These are phyloP conservation scores for Cadophora sp. DNA, from an alignment of 2,329 filamentous ascomycete species.

Conservation along the genomic window DNA sequence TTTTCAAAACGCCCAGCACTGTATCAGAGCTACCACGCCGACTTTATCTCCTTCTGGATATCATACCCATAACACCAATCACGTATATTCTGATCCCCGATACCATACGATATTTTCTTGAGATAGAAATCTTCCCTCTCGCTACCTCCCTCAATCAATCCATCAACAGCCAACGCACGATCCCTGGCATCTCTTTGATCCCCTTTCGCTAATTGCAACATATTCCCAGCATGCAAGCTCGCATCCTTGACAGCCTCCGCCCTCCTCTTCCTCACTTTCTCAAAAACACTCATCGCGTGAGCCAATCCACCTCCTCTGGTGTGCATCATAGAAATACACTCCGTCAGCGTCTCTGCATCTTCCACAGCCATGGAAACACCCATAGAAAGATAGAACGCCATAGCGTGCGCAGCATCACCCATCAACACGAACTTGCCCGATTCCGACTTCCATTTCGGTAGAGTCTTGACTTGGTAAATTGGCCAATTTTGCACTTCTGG, in stretches of 20 bases:
- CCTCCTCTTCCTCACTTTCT: conserved; percentile 1
- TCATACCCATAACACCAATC: conserved; percentile 8
- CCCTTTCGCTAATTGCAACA: background rate
- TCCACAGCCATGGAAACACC: conserved; percentile 4
- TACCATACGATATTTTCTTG: background rate
- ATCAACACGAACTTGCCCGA: background rate
- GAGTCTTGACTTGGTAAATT: background rate
- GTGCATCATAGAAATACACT: background rate
- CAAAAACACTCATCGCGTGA: background rate
- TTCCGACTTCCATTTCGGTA: background rate
- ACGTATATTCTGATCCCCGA: conserved; percentile 2
- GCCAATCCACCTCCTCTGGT: background rate
- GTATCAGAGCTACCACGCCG: background rate
- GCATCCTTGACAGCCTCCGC: conserved; percentile 5
- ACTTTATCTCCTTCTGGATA: background rate
- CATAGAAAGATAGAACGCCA: conserved; percentile 3
- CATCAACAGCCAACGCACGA: background rate
- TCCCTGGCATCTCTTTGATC: background rate
- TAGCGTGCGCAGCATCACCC: conserved; percentile 9
- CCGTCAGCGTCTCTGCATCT: conserved; percentile 8
- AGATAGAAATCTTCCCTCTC: background rate
- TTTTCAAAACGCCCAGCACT: too few species aligned
- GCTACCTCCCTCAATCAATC: too few species aligned
- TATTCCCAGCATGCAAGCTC: conserved; percentile 5
- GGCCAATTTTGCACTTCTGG: conserved; percentile 9